Conservation (phyloP, 129 eudicot genomes). For the Tanacetum coccineum region DNA sequence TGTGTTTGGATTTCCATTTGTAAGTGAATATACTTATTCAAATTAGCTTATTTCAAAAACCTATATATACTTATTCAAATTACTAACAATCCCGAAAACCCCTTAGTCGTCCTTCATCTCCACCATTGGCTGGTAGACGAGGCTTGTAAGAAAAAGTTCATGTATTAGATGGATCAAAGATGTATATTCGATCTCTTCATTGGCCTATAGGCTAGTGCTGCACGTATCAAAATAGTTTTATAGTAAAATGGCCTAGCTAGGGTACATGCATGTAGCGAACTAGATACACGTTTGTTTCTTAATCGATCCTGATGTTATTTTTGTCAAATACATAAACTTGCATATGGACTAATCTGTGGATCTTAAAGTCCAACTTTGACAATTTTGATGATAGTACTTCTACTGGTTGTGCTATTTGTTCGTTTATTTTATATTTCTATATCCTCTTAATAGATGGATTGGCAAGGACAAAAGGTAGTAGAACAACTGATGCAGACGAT, state of each 20-base stretch:
- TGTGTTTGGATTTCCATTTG: too few relatives aligned
- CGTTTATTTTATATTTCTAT: background rate
- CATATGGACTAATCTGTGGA: background rate
- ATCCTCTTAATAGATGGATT: conserved; percentile 25
- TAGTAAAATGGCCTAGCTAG: background rate
- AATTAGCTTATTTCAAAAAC: too few relatives aligned
- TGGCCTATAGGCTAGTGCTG: background rate
- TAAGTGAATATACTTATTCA: too few relatives aligned
- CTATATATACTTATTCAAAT: too few relatives aligned
- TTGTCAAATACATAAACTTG: background rate
- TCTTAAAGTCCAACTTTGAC: background rate
- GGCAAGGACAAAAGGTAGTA: conserved; percentile 39
- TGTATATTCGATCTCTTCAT: too few relatives aligned
- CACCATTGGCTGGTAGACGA: too few relatives aligned
- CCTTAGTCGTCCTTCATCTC: too few relatives aligned
- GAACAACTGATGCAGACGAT: conserved; percentile 35
- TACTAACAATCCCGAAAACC: too few relatives aligned
- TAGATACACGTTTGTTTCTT: background rate
- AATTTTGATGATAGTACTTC: background rate
- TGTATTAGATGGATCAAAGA: too few relatives aligned
- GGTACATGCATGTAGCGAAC: too few relatives aligned
- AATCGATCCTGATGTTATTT: background rate
- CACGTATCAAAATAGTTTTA: background rate
- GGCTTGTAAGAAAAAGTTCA: too few relatives aligned
- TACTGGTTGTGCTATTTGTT: background rate